Evolutionary conservation across 805 yeast genomes (phyloP).

Genomic region (Cyberlindnera xylosilytica): DNA sequence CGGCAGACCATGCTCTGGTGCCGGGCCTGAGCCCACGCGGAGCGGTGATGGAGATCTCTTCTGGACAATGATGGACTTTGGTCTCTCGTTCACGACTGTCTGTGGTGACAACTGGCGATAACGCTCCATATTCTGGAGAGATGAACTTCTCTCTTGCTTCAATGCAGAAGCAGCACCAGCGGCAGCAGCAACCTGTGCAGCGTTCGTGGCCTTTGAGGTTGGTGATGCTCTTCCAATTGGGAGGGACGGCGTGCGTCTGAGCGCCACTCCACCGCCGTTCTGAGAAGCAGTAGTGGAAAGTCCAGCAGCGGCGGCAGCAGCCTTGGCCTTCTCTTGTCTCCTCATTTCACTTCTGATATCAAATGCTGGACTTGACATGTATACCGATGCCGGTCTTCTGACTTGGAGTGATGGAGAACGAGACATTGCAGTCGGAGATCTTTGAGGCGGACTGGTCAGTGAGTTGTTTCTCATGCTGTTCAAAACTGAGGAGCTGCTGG

Average conservation of each 20-base stretch:
- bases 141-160: slow-evolving; percentile 21
- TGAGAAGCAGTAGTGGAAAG: background rate
- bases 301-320: slow-evolving; percentile 9
- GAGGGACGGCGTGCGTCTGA: slow-evolving; percentile 13
- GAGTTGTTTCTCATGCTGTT: slow-evolving; percentile 14
- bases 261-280: background rate
- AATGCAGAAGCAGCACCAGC: slow-evolving; percentile 23
- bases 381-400: slow-evolving; percentile 23
- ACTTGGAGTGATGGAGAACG: slow-evolving; percentile 21
- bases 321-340: slow-evolving; percentile 22
- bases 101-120: slow-evolving; percentile 4
- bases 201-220: background rate
- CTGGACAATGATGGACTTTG: background rate
- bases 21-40: background rate
- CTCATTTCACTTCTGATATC: slow-evolving; percentile 27
- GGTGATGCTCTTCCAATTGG: slow-evolving; percentile 5
- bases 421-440: slow-evolving; percentile 18
- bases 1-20: slow-evolving; percentile 9
- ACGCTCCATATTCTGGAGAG: slow-evolving; percentile 16
- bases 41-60: slow-evolving; percentile 21
- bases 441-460: slow-evolving; percentile 3
- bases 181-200: slow-evolving; percentile 20
- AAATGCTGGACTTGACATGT: slow-evolving; percentile 26
- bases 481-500: slow-evolving; percentile 15
- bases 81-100: background rate